Percentiles rank a stretch among this genome's conserved stretches.
These are phyloP conservation scores for Cladophialophora yegresii DNA, from an alignment of 2,329 filamentous ascomycete genomes.

Conservation along the genomic window DNA sequence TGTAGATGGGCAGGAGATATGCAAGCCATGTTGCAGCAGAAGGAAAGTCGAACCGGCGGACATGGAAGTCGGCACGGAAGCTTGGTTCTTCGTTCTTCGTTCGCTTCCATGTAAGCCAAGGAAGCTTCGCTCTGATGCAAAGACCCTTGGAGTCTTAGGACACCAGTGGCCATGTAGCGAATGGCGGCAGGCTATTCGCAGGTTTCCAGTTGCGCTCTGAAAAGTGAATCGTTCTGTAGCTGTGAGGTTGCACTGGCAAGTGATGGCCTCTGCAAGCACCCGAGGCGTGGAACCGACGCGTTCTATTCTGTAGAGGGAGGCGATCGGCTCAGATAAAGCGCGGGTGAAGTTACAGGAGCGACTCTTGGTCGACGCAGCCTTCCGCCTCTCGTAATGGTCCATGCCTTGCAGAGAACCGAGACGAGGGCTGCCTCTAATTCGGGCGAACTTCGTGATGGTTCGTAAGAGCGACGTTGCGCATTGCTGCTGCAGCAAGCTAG, in stretches of 20 bases:
- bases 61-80: background rate
- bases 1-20: background rate
- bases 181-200: background rate
- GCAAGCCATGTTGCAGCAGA: constrained; percentile 4
- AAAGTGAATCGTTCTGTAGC: background rate
- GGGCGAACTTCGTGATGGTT: background rate
- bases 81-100: constrained; percentile 4
- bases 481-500: background rate
- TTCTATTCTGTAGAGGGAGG: background rate
- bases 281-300: too few relatives aligned
- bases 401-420: background rate
- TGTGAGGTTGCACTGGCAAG: background rate
- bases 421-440: background rate
- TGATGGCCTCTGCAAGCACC: background rate
- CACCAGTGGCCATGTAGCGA: background rate
- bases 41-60: background rate
- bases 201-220: background rate
- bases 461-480: background rate
- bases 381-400: background rate
- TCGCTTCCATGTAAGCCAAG: constrained; percentile 6
- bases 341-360: background rate
- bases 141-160: background rate
- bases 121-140: constrained; percentile 14
- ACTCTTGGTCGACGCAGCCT: background rate
- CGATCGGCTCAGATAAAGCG: background rate